A percentile compares a stretch with the other conserved stretches of the same genome.
These are phyloP conservation scores for Acacia concinna DNA, from an alignment of 331 rosid species.

Conservation along the genomic window DNA sequence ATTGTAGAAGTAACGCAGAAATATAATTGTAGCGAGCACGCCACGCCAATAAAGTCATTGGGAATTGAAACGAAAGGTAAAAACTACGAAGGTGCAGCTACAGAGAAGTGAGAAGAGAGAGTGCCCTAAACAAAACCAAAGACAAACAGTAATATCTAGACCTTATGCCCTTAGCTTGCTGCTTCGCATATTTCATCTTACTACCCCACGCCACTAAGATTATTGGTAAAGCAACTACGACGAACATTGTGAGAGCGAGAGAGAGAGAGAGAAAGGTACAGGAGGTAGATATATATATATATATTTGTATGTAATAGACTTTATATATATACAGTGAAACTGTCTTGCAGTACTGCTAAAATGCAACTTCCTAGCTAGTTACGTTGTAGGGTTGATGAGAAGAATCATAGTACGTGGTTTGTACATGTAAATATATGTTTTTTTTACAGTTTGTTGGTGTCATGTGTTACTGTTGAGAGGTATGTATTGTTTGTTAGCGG, in stretches of 20 bases:
- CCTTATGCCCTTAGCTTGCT: neutral
- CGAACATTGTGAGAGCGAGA: neutral
- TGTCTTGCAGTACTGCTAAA: slow-evolving; percentile 9
- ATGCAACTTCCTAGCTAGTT: slow-evolving; percentile 18
- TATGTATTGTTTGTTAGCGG: slow-evolving; percentile 42
- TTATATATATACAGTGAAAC: neutral
- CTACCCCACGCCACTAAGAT: neutral
- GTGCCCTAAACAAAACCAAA: slow-evolving; percentile 16
- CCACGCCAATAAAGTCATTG: slow-evolving; percentile 18
- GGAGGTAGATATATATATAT: neutral
- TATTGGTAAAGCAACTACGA: too few species aligned
- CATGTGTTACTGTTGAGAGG: slow-evolving; percentile 17
- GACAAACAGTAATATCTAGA: slow-evolving; percentile 14
- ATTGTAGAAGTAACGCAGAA: neutral
- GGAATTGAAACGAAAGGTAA: slow-evolving; percentile 31
- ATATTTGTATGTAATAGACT: neutral
- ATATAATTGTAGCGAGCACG: slow-evolving; percentile 48
- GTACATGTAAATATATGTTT: neutral
- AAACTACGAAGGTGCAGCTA: slow-evolving; percentile 14
- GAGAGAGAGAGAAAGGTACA: neutral
- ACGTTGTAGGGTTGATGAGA: neutral
- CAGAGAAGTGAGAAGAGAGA: neutral
- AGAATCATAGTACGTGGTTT: neutral
- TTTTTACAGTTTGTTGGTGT: neutral
- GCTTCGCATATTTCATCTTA: slow-evolving; percentile 18